Percentiles rank a stretch among this genome's conserved stretches.
Evolutionary conservation across 2,329 filamentous ascomycete species (phyloP).

Genomic region (Lachnum nothofagi): DNA sequence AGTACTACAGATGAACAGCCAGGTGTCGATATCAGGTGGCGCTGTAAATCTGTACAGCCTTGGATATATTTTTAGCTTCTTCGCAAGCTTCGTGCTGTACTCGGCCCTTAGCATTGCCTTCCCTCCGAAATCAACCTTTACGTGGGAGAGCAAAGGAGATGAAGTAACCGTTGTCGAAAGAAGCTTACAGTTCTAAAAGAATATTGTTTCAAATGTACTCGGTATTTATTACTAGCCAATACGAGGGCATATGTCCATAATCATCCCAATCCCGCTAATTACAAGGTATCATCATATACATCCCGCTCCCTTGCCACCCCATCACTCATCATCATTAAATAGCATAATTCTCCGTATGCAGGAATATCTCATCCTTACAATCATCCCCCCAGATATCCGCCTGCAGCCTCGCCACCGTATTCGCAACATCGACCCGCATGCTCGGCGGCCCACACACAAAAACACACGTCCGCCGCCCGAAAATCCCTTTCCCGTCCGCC

Average conservation of each 20-base stretch:
- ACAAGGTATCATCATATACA: neutral
- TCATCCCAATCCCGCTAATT: neutral
- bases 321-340: conserved; percentile 47
- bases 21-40: neutral
- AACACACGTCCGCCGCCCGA: conserved; percentile 77
- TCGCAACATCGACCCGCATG: conserved; percentile 85
- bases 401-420: conserved; percentile 77
- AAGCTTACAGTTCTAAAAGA: no score
- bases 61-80: neutral
- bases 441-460: conserved; percentile 86
- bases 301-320: neutral
- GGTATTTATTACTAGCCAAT: no score
- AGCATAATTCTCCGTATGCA: conserved; percentile 94
- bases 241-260: neutral
- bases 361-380: conserved; percentile 79
- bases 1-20: neutral
- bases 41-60: neutral
- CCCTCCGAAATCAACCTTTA: neutral
- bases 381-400: conserved; percentile 75
- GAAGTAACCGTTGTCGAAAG: no score
- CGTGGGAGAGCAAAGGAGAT: no score
- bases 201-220: no score
- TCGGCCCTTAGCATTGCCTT: neutral
- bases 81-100: neutral
- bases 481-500: conserved; percentile 58